Percentiles rank a stretch among this genome's conserved stretches.
These are phyloP conservation scores for Acanthochlamys bracteata DNA, from an alignment of 106 monocot species.

Conservation along the genomic window DNA sequence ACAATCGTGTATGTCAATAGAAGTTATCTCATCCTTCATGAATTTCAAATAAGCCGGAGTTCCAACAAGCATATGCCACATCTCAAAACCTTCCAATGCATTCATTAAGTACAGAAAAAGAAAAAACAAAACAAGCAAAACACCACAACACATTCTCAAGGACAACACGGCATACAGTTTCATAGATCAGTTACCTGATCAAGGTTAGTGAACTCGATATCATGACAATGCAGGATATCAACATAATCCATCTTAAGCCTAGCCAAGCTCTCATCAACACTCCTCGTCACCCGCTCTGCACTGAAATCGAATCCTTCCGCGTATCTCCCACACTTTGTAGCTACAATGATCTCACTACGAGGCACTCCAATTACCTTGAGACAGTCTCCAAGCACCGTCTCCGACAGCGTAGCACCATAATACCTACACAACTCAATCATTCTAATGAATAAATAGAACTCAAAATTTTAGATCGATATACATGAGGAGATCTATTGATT, in stretches of 20 bases:
- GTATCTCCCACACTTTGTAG: slow-evolving; percentile 88
- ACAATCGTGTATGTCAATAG: no score
- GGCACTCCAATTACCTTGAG: slow-evolving; percentile 40
- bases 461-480: background rate
- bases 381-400: slow-evolving; percentile 74
- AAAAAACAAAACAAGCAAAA: background rate
- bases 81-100: background rate
- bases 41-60: no score
- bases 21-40: no score
- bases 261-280: slow-evolving; percentile 77
- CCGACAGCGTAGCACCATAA: slow-evolving; percentile 86
- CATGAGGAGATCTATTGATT: background rate
- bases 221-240: slow-evolving; percentile 88
- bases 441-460: background rate
- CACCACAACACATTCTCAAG: background rate
- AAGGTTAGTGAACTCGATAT: slow-evolving; percentile 85
- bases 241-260: slow-evolving; percentile 79
- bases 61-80: no score
- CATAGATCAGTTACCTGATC: slow-evolving; percentile 44
- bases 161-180: background rate
- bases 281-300: slow-evolving; percentile 65
- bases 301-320: slow-evolving; percentile 83
- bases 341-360: slow-evolving; percentile 46
- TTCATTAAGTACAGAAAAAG: background rate
- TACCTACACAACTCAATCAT: slow-evolving; percentile 27